A percentile compares a stretch with the other conserved stretches of the same genome.
Evolutionary conservation across 768 basidiomycete genomes (phyloP).

Genomic region (Macrolepiota albuminosa): DNA sequence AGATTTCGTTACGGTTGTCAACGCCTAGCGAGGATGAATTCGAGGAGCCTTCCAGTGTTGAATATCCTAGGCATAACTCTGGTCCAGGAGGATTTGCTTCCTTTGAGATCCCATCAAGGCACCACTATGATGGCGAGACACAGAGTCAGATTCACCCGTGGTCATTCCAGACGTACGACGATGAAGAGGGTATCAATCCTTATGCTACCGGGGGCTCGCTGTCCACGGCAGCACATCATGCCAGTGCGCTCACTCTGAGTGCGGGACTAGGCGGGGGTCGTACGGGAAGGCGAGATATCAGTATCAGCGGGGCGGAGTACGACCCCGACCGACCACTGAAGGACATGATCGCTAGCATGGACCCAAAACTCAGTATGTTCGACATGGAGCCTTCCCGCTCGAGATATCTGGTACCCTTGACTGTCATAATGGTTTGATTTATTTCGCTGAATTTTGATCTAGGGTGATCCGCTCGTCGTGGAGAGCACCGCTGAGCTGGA

Average conservation of each 20-base stretch:
- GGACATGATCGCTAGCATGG: slow-evolving; percentile 62
- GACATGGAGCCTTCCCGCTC: slow-evolving; percentile 49
- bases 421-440: background rate
- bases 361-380: slow-evolving; percentile 52
- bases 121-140: slow-evolving; percentile 52
- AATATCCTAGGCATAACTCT: slow-evolving; percentile 69
- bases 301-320: slow-evolving; percentile 75
- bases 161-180: slow-evolving; percentile 36
- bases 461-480: slow-evolving; percentile 48
- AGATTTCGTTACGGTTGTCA: slow-evolving; percentile 67
- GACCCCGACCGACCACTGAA: slow-evolving; percentile 80
- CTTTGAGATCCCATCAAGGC: slow-evolving; percentile 52
- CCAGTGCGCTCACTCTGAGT: slow-evolving; percentile 79
- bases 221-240: slow-evolving; percentile 87
- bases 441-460: slow-evolving; percentile 3
- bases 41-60: slow-evolving; percentile 48
- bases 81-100: slow-evolving; percentile 54
- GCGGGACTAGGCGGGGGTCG: slow-evolving; percentile 71
- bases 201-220: slow-evolving; percentile 65
- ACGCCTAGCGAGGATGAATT: slow-evolving; percentile 38
- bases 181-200: slow-evolving; percentile 58
- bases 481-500: slow-evolving; percentile 62
- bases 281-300: slow-evolving; percentile 43
- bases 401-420: slow-evolving; percentile 39
- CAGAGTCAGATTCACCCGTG: slow-evolving; percentile 46